Evolutionary conservation across 2,329 filamentous ascomycete species (phyloP).

Genomic region (Diaporthe aspalathi): DNA sequence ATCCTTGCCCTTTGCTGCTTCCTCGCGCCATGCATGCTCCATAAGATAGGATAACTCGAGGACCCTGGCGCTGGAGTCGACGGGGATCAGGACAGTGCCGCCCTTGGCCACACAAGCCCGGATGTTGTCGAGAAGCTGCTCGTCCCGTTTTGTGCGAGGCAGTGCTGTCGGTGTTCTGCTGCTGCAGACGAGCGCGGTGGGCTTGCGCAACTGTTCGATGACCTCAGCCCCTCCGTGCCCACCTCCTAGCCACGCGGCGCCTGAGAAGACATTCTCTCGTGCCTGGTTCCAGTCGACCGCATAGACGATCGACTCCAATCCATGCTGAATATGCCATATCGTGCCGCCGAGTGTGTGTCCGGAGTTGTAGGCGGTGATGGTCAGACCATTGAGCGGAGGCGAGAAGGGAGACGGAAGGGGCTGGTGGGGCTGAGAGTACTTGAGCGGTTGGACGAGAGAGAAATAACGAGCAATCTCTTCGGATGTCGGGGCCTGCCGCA

Average conservation of each 20-base stretch:
- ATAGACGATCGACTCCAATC: slow-evolving; percentile 95
- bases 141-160: slow-evolving; percentile 84
- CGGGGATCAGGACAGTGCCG: slow-evolving; percentile 91
- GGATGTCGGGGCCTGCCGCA: slow-evolving; percentile 77
- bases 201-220: slow-evolving; percentile 91
- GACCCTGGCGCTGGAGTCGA: slow-evolving; percentile 94
- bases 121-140: slow-evolving; percentile 85
- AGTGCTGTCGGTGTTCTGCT: slow-evolving; percentile 78
- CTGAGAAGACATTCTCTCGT: slow-evolving; percentile 93
- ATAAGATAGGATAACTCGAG: slow-evolving; percentile 91
- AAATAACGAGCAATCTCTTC: slow-evolving; percentile 96
- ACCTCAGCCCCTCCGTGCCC: slow-evolving; percentile 81
- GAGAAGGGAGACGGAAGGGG: slow-evolving; percentile 88
- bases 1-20: slow-evolving; percentile 64
- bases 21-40: slow-evolving; percentile 88
- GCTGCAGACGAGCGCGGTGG: slow-evolving; percentile 93
- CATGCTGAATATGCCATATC: slow-evolving; percentile 99
- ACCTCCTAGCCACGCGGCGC: slow-evolving; percentile 92
- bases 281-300: slow-evolving; percentile 98
- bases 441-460: slow-evolving; percentile 87
- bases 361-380: slow-evolving; percentile 95
- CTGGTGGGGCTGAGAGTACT: slow-evolving; percentile 97
- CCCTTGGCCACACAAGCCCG: slow-evolving; percentile 81
- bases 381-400: slow-evolving; percentile 88
- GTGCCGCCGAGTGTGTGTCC: slow-evolving; percentile 96